Evolutionary conservation across 345 rosid species (phyloP).

Genomic region (Barbarea vulgaris): DNA sequence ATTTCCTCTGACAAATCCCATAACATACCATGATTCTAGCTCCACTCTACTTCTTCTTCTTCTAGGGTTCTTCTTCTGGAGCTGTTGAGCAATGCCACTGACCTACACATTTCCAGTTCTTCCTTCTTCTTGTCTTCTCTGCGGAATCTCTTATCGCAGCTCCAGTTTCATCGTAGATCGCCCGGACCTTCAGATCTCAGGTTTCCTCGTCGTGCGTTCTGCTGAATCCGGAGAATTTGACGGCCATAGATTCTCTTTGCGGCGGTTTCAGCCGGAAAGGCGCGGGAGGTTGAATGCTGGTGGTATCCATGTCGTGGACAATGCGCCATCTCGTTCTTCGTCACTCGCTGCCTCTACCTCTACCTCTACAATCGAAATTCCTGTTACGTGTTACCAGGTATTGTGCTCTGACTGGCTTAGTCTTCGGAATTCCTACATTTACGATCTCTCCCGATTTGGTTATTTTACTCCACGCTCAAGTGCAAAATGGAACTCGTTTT

Average conservation of each 20-base stretch:
- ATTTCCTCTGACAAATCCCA: conserved; percentile 11
- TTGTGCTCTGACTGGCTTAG: background rate
- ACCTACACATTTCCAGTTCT: conserved; percentile 32
- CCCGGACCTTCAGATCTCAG: conserved; percentile 38
- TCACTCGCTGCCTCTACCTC: conserved; percentile 38
- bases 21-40: conserved; percentile 19
- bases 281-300: conserved; percentile 43
- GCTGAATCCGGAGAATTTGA: conserved; percentile 18
- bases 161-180: conserved; percentile 22
- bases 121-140: conserved; percentile 40
- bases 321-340: conserved; percentile 39
- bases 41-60: conserved; percentile 32
- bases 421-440: background rate
- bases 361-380: conserved; percentile 53
- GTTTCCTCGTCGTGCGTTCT: conserved; percentile 16
- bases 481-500: background rate
- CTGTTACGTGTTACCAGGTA: conserved; percentile 83
- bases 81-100: conserved; percentile 42
- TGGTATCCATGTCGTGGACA: conserved; percentile 55
- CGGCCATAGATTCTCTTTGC: conserved; percentile 31
- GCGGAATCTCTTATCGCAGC: conserved; percentile 36
- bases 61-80: conserved; percentile 34
- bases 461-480: background rate
- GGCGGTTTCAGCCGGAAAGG: conserved; percentile 18
- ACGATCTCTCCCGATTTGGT: conserved; percentile 2